These are phyloP conservation scores for Biscogniauxia sp. DNA, from an alignment of 2,329 filamentous ascomycete species.

Conservation along the genomic window DNA sequence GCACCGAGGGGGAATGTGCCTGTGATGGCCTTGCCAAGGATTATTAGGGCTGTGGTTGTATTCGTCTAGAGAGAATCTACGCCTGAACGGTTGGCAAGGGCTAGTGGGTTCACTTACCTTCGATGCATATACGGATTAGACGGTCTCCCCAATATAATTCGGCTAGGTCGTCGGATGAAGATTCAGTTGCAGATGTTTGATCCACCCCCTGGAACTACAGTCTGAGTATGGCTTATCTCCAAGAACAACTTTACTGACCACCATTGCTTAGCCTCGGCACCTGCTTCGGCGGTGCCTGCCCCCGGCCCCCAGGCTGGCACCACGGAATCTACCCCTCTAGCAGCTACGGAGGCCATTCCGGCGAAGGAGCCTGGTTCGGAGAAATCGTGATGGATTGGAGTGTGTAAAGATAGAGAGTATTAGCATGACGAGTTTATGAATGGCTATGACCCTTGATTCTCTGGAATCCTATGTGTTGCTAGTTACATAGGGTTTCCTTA, in stretches of 20 bases:
- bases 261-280: constrained; percentile 6
- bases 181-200: neutral
- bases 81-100: too few relatives aligned
- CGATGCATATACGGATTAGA: neutral
- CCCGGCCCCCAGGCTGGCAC: constrained; percentile 27
- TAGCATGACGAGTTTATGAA: constrained; percentile 12
- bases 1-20: neutral
- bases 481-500: constrained; percentile 4
- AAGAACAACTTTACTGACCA: constrained; percentile 7
- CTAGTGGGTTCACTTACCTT: too few relatives aligned
- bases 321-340: constrained; percentile 25
- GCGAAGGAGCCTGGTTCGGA: constrained; percentile 26
- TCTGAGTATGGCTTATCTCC: neutral
- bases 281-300: constrained; percentile 18
- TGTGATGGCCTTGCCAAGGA: neutral
- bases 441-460: constrained; percentile 14
- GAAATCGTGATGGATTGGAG: constrained; percentile 19
- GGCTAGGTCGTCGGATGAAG: too few relatives aligned
- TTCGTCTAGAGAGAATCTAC: too few relatives aligned
- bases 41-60: neutral
- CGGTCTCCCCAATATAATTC: neutral
- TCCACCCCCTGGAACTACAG: neutral
- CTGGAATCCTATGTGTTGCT: constrained; percentile 8
- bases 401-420: constrained; percentile 6
- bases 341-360: constrained; percentile 24